Evolutionary conservation across 768 basidiomycete species (phyloP), one percentile per base, ranked within the genome.

Genomic region (Phlebiopsis gigantea): DNA sequence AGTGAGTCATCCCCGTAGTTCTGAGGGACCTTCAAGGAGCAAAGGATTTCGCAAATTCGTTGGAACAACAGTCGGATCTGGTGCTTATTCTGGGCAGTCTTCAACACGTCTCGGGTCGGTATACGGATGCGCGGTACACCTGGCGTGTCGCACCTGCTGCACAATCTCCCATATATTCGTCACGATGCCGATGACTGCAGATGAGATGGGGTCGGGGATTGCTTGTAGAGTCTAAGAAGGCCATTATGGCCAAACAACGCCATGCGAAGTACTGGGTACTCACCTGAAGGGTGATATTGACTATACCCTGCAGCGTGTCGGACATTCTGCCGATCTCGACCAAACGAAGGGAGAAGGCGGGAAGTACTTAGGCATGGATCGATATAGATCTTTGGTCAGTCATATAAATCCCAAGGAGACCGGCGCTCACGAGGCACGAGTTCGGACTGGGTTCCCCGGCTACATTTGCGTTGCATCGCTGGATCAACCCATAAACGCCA

Each of bases 31-130:
- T 45, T 29, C 48, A 51, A 25, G 2, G 50, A 51, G 15, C 50
- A 15, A 6, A 50, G 21, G 1, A 50, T 25, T 22, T 50, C 48
- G 48, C 48, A 50, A n/a, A 50, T 34, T 10, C 21, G 48, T n/a
- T 50, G 12, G 48, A 50, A 50, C 29, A 50, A n/a, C 12, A 50
- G n/a, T 50, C 48, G 30, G n/a, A 50, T 5, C 21, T 50, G 48
- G n/a, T 50, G 48, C 21, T 50, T 50, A 22, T 50, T 50, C 28
- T 50, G 48, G 12, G 25, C 31, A n/a, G 48, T 29, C 48, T 50
- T n/a, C 29, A n/a, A 31, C 4, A n/a, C n/a, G n/a, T n/a, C n/a
- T n/a, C n/a, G n/a, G n/a, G n/a, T n/a, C n/a, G n/a, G n/a, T n/a
- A n/a, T n/a, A n/a, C n/a, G n/a, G n/a, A 28, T 19, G 19, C 10